Evolutionary conservation across 495 filamentous ascomycete species (phyloP), one percentile per base, ranked within the genome.

Genomic region (Xylaria intraflava): DNA sequence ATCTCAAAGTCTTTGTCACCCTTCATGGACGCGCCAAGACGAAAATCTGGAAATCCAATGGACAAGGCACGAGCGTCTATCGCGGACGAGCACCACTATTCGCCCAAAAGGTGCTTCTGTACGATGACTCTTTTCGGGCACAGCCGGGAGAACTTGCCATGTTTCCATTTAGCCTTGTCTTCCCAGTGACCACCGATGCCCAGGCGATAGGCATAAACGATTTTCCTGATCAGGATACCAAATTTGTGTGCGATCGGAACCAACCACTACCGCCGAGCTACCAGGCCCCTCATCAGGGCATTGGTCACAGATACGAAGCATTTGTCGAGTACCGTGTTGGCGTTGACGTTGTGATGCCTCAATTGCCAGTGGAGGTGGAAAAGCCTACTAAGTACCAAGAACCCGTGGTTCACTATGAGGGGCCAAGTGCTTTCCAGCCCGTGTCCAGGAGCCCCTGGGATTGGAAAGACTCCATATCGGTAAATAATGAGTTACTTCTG

Each of bases 261-360:
- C 52, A 55, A 0, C 44, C 44, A 2, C 52, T 55, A 1, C 52
- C 52, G 27, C 52, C 52, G 16, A 55, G 52, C 39, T 55, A 47
- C 19, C 44, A 49, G 17, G 43, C 20, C 22, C 6, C 9, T 8
- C 29, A 46, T 41, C 31, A 6, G 23, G 51, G 51, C 26, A 47
- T 54, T 35, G 26, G 11, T 9, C 35, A 31, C 8, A 48, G 22
- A 1, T 55, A 41, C 22, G 52, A 55, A 6, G 17, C 44, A 3
- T 55, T 55, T 29, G 52, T 55, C 20, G 52, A 55, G 45, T 55
- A 55, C 45, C 52, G 52, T n/a, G 27, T 55, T n/a, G 52, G 52
- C 5, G 52, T 55, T 9, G 29, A 49, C 12, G 38, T 49, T 9
- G 11, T 19, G 9, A 55, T 49, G 52, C 52, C 52, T 14, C 24